Base-by-base conservation (phyloP, 495 filamentous ascomycete species). In the Xylaria curta region DNA sequence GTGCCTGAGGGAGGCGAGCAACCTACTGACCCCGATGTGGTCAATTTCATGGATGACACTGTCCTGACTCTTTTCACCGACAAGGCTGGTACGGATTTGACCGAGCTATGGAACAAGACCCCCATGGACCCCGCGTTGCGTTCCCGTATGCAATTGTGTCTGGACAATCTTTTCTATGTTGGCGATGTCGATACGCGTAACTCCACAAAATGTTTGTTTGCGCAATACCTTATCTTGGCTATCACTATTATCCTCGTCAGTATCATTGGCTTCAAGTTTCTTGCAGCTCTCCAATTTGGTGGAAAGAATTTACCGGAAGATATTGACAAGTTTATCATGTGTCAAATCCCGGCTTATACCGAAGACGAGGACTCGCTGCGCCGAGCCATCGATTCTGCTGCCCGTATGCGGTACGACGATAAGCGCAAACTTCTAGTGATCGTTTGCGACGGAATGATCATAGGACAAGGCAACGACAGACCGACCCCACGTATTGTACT, bases 381-480 rank as follows among this genome's bases (percentile, higher is more conserved):
- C 68, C 94, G 94, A 83, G 97, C 95, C 72, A 96, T 99, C 76
- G 96, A 99, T 81, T 98, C 96, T 1, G 93, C 94, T 73, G 94
- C 96, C 24, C 89, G 94, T 71, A 97, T 99, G 94, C 88, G 89
- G 67, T 99, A 99, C 80, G 96, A 99, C 76, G 95, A 99, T 82
- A 98, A 98, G 83, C 92, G 96, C 74, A 99, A 99, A 83, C 87
- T 99, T 13, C 84, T 99, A 60, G 90, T 97, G 70, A 87, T 99
- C 60, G 87, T 99, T 70, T 99, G 96, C 76, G 96, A 99, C 78
- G 96, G 96, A 84, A 98, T 99, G 95, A 98, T 99, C 82, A 95
- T 99, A 73, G 96, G 96, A 71, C 94, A 97, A 83, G 96, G 96
- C 74, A 99, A 99, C 80, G 96, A 99, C 78, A 89, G 92, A 62